These are phyloP conservation scores for Senecio squalidus DNA, from an alignment of 140 eudicot genomes.

Conservation along the genomic window DNA sequence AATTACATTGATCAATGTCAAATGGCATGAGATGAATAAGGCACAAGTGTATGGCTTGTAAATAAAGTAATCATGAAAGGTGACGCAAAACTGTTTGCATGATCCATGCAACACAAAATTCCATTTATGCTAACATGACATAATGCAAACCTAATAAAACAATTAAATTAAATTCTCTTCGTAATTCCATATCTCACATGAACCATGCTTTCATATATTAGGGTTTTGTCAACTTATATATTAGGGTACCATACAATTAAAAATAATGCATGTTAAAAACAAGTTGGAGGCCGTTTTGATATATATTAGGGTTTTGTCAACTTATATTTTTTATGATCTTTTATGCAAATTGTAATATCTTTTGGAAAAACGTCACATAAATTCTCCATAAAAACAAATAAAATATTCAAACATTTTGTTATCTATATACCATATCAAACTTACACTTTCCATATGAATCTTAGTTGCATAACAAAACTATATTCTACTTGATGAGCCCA, in stretches of 20 bases:
- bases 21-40: neutral
- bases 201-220: slow-evolving; percentile 16
- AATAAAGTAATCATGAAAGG: slow-evolving; percentile 22
- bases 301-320: slow-evolving; percentile 15
- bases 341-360: slow-evolving; percentile 5
- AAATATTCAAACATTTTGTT: no score
- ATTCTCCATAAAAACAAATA: no score
- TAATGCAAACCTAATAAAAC: slow-evolving; percentile 6
- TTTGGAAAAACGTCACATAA: neutral
- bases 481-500: no score
- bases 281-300: neutral
- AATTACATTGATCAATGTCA: no score
- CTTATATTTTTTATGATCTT: neutral
- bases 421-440: neutral
- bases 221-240: slow-evolving; percentile 10
- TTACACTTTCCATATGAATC: no score
- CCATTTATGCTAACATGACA: slow-evolving; percentile 17
- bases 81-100: slow-evolving; percentile 28
- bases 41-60: slow-evolving; percentile 18
- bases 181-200: slow-evolving; percentile 10
- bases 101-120: slow-evolving; percentile 32
- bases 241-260: neutral
- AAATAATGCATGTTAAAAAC: neutral
- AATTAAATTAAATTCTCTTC: slow-evolving; percentile 7
- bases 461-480: no score